Conservation (phyloP, 2,329 filamentous ascomycete species). For the Verticillium klebahnii region DNA sequence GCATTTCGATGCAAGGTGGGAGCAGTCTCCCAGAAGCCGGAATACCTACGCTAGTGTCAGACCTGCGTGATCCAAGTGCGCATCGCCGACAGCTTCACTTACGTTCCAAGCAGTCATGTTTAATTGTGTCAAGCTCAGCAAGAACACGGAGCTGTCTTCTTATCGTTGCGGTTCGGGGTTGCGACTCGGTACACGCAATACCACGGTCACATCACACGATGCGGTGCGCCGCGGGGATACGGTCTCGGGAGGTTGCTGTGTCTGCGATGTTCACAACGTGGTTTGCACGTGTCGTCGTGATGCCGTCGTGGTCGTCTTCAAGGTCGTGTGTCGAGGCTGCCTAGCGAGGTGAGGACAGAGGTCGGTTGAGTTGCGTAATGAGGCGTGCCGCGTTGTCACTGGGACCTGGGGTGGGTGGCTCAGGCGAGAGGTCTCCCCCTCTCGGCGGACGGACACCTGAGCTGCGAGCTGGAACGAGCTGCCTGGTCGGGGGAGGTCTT, state of each 20-base stretch:
- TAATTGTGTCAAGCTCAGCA: constrained; percentile 7
- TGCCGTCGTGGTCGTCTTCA: neutral
- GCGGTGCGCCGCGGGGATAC: constrained; percentile 1
- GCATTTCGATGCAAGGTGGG: constrained; percentile 80
- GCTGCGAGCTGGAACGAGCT: neutral
- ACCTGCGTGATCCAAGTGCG: neutral
- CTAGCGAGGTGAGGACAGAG: neutral
- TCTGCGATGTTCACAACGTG: no score
- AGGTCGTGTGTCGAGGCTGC: neutral
- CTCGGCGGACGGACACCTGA: neutral
- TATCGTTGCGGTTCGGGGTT: neutral
- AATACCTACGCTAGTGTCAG: constrained; percentile 44
- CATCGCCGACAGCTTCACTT: constrained; percentile 12
- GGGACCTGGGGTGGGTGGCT: neutral
- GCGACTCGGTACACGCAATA: constrained; percentile 8
- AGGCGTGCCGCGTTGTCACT: neutral
- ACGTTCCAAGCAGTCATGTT: constrained; percentile 38
- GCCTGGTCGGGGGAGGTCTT: neutral
- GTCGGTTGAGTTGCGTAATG: neutral
- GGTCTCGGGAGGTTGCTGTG: neutral
- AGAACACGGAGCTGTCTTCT: neutral
- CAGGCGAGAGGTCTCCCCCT: neutral
- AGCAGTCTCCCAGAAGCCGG: constrained; percentile 77
- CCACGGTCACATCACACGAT: constrained; percentile 13
- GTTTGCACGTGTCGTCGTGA: neutral